phyloP scores from a whole-genome alignment of 2,329 filamentous ascomycete genomes.

The Colletotrichum australisinense region DNA sequence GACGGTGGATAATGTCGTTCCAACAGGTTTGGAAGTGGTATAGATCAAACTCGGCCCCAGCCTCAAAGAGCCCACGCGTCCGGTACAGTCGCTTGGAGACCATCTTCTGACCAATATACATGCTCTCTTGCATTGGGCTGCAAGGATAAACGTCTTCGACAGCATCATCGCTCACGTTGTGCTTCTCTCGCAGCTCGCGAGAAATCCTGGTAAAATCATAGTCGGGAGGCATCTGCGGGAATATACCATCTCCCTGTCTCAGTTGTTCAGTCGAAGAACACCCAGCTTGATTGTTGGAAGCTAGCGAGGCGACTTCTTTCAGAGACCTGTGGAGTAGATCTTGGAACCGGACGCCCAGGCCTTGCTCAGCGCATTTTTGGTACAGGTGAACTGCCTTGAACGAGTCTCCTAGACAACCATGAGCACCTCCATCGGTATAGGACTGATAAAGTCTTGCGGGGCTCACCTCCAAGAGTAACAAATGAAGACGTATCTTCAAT shows the following conservation, averaged over 20 bases:
- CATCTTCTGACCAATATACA: conserved; percentile 46
- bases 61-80: conserved; percentile 21
- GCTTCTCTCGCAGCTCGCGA: background rate
- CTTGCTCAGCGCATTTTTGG: conserved; percentile 26
- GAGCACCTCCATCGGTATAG: background rate
- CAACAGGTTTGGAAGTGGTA: conserved; percentile 1
- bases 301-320: background rate
- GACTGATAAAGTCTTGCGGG: background rate
- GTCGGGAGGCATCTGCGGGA: background rate
- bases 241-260: background rate
- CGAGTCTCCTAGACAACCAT: conserved; percentile 8
- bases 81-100: conserved; percentile 43
- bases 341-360: conserved; percentile 15
- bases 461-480: conserved; percentile 20
- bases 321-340: conserved; percentile 18
- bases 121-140: conserved; percentile 50
- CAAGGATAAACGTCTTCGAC: conserved; percentile 50
- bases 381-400: conserved; percentile 24
- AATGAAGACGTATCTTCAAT: conserved; percentile 15
- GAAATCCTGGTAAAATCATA: conserved; percentile 7
- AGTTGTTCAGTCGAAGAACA: background rate
- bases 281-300: background rate
- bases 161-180: conserved; percentile 15
- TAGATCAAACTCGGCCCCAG: background rate
- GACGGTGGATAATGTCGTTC: conserved; percentile 27